These are phyloP conservation scores for Chamaecyparis obtusa DNA, from an alignment of 75 land plant species.

Conservation along the genomic window DNA sequence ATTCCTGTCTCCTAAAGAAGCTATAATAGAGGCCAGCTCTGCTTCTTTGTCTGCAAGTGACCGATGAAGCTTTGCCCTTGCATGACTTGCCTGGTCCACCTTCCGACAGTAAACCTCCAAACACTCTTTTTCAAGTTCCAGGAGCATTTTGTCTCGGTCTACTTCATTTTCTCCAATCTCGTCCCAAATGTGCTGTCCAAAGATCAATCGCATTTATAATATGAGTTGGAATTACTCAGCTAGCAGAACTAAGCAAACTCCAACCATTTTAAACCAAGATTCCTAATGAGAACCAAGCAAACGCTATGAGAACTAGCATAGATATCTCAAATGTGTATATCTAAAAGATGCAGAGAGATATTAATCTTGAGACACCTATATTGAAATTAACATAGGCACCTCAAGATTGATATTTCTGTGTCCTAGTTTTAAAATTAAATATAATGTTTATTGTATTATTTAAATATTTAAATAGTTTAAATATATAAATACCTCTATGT, in stretches of 20 bases:
- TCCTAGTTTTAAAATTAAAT: background rate
- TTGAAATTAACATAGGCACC: too few species aligned
- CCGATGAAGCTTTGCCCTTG: slow-evolving; percentile 36
- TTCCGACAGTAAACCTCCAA: slow-evolving; percentile 50
- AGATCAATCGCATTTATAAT: background rate
- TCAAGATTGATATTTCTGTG: too few species aligned
- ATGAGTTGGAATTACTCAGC: background rate
- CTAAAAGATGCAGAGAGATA: too few species aligned
- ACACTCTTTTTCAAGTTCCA: slow-evolving; percentile 50
- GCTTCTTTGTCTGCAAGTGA: slow-evolving; percentile 39
- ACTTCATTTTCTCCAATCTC: slow-evolving; percentile 50
- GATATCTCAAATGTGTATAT: too few species aligned
- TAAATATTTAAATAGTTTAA: too few species aligned
- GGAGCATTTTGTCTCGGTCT: slow-evolving; percentile 47
- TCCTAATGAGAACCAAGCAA: background rate
- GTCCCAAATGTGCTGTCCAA: slow-evolving; percentile 45
- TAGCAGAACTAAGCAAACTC: background rate
- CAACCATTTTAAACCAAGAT: background rate
- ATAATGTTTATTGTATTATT: too few species aligned
- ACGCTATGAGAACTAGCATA: background rate
- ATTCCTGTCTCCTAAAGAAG: slow-evolving; percentile 32
- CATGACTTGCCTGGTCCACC: slow-evolving; percentile 47
- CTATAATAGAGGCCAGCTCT: slow-evolving; percentile 33
- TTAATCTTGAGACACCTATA: too few species aligned
- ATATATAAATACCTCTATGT: too few species aligned